These are phyloP conservation scores for Astrephomene gubernaculifera DNA, from an alignment of 139 green algal species.

Conservation along the genomic window DNA sequence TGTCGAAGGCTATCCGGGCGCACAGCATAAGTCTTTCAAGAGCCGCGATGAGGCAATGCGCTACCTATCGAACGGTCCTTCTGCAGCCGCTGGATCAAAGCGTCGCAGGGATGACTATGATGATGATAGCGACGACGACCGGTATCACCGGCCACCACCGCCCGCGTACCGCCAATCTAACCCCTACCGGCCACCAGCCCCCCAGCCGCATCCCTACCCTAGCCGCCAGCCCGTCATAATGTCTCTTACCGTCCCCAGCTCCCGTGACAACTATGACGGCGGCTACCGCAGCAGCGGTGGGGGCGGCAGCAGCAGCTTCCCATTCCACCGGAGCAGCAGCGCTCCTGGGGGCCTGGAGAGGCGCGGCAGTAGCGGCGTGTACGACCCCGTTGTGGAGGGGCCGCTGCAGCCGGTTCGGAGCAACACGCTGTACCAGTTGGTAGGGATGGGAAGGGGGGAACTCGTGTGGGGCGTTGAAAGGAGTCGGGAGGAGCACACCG, in stretches of 20 bases:
- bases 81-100: not conserved
- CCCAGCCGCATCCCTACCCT: no score
- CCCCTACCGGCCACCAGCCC: no score
- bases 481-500: no score
- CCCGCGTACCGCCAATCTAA: no score
- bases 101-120: not conserved
- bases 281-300: not conserved
- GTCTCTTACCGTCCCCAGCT: no score
- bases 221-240: no score
- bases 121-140: not conserved
- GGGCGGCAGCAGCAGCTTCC: slow-evolving; percentile 5
- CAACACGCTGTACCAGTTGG: not conserved
- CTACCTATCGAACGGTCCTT: slow-evolving; percentile 1
- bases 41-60: not conserved
- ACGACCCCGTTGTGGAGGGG: not conserved
- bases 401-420: not conserved
- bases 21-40: slow-evolving; percentile 31
- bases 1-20: slow-evolving; percentile 3
- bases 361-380: not conserved
- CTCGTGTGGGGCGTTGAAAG: no score
- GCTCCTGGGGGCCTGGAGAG: not conserved
- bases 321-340: no score
- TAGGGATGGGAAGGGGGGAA: no score
- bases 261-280: no score
- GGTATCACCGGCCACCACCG: not conserved